Evolutionary conservation across 768 basidiomycete genomes (phyloP).

Genomic region (Strobilomyces dryophilus): DNA sequence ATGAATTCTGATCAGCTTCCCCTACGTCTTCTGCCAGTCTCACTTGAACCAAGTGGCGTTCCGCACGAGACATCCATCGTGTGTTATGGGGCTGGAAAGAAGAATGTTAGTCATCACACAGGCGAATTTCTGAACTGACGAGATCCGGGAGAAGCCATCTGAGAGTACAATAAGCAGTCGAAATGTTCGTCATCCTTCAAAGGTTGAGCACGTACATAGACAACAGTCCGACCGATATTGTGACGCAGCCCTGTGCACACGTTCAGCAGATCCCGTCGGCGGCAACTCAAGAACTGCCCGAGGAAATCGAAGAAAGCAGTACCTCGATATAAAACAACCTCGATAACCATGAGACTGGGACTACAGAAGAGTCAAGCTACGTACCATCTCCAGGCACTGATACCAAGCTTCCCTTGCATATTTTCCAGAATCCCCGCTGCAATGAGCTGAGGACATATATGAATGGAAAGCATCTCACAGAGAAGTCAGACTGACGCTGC

Average conservation of each 20-base stretch:
- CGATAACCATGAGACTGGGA: neutral
- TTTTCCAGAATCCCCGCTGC: slow-evolving; percentile 58
- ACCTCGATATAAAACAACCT: neutral
- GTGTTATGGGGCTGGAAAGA: slow-evolving; percentile 53
- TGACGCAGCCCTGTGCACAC: neutral
- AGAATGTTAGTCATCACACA: neutral
- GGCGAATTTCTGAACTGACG: neutral
- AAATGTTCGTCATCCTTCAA: neutral
- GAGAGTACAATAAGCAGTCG: neutral
- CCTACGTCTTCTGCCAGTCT: slow-evolving; percentile 66
- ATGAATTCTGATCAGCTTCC: slow-evolving; percentile 54
- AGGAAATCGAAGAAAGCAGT: neutral
- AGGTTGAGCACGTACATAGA: neutral
- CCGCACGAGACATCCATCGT: slow-evolving; percentile 48
- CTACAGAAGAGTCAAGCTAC: neutral
- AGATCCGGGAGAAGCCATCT: neutral
- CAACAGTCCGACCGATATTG: neutral
- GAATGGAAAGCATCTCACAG: neutral
- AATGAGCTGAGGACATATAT: slow-evolving; percentile 20
- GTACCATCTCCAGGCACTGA: slow-evolving; percentile 69
- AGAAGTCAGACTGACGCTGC: slow-evolving; percentile 41
- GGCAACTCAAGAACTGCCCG: no score
- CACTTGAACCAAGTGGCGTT: slow-evolving; percentile 56
- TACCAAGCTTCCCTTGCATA: slow-evolving; percentile 44
- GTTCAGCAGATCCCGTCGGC: neutral